Conservation (phyloP, 805 yeast genomes). For the Schizosaccharomyces pombe region ASM294v3 CU329670.1:1477501-1478000, state of each 20-base stretch:
- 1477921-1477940: not conserved
- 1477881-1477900: not conserved
- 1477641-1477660: not conserved
- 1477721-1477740: slow-evolving; percentile 2
- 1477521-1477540: slow-evolving; percentile 3
- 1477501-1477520: not conserved
- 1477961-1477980: not conserved
- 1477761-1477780: slow-evolving; percentile 2
- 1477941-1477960: not conserved
- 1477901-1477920: slow-evolving; percentile 4
- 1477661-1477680: slow-evolving; percentile 2
- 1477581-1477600: not conserved
- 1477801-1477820: not conserved
- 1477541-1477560: slow-evolving; percentile 2
- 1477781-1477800: not conserved
- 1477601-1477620: not conserved
- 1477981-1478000: slow-evolving; percentile 4
- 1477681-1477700: slow-evolving; percentile 1
- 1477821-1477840: not conserved
- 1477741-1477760: slow-evolving; percentile 3
- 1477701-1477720: not conserved
- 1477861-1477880: not conserved
- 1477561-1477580: not conserved
- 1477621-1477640: not conserved
- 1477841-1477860: not conserved